Evolutionary conservation across 2,329 filamentous ascomycete genomes (phyloP).

Genomic region (Colletotrichum lindemuthianum): DNA sequence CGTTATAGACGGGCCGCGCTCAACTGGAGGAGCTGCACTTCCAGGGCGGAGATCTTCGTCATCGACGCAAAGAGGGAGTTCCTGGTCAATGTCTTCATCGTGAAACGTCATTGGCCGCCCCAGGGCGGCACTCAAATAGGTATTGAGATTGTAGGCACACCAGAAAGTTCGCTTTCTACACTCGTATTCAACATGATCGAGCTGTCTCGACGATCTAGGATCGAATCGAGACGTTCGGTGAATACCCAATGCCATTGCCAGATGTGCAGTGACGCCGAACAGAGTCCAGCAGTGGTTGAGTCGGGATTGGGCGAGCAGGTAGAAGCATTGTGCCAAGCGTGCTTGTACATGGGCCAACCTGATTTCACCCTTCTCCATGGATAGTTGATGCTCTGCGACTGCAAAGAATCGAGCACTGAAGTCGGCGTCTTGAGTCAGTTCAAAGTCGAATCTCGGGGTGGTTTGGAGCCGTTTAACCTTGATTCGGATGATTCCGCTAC

Average conservation of each 20-base stretch:
- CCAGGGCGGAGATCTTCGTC: slow-evolving; percentile 50
- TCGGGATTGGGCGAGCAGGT: slow-evolving; percentile 54
- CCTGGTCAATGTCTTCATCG: slow-evolving; percentile 72
- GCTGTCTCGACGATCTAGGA: not conserved
- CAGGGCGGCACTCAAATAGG: slow-evolving; percentile 70
- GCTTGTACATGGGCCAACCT: slow-evolving; percentile 52
- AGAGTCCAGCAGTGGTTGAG: slow-evolving; percentile 58
- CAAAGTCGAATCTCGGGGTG: too few relatives aligned
- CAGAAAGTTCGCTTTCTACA: slow-evolving; percentile 63
- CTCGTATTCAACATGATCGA: slow-evolving; percentile 47
- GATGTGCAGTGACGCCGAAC: slow-evolving; percentile 53
- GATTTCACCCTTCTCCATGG: slow-evolving; percentile 50
- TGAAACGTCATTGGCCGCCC: slow-evolving; percentile 70
- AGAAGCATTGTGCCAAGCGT: slow-evolving; percentile 53
- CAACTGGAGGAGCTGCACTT: slow-evolving; percentile 1
- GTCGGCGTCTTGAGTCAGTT: too few relatives aligned
- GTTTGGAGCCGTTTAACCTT: not conserved
- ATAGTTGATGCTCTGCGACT: slow-evolving; percentile 49
- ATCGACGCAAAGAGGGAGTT: slow-evolving; percentile 63
- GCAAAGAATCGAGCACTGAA: slow-evolving; percentile 44
- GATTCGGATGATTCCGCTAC: slow-evolving; percentile 30
- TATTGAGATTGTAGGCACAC: slow-evolving; percentile 72
- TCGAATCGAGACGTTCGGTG: slow-evolving; percentile 18
- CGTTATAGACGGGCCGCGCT: slow-evolving; percentile 40
- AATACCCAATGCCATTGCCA: slow-evolving; percentile 46